Percentiles rank a stretch among this genome's conserved stretches.
These are phyloP conservation scores for Sclerotinia borealis DNA, from an alignment of 2,329 filamentous ascomycete species.

Conservation along the genomic window DNA sequence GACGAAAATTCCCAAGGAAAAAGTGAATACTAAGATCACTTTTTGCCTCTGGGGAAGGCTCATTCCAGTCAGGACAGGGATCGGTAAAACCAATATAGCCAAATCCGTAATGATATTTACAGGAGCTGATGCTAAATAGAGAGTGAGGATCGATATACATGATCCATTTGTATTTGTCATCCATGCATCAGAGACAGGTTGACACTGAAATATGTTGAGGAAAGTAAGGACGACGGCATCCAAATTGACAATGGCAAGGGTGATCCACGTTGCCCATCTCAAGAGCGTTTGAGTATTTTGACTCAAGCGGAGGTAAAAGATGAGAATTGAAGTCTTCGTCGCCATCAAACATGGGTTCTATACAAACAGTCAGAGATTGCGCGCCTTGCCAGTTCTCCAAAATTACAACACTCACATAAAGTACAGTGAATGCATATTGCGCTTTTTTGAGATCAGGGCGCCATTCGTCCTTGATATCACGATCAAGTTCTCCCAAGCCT, in stretches of 20 bases:
- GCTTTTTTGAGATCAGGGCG: slow-evolving; percentile 47
- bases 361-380: background rate
- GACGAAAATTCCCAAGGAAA: slow-evolving; percentile 81
- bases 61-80: slow-evolving; percentile 84
- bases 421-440: slow-evolving; percentile 59
- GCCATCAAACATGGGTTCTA: slow-evolving; percentile 86
- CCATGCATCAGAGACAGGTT: slow-evolving; percentile 67
- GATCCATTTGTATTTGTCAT: slow-evolving; percentile 27
- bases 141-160: slow-evolving; percentile 50
- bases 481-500: slow-evolving; percentile 64
- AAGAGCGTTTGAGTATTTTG: slow-evolving; percentile 71
- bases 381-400: background rate
- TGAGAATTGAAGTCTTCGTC: slow-evolving; percentile 84
- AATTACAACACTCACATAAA: slow-evolving; percentile 45
- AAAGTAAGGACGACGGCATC: slow-evolving; percentile 76
- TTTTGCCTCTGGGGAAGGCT: slow-evolving; percentile 80
- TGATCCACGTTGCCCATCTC: slow-evolving; percentile 74
- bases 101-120: slow-evolving; percentile 90
- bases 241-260: slow-evolving; percentile 69
- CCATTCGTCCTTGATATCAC: slow-evolving; percentile 48
- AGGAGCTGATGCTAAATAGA: slow-evolving; percentile 71
- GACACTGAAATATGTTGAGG: slow-evolving; percentile 82
- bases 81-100: slow-evolving; percentile 78
- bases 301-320: slow-evolving; percentile 82
- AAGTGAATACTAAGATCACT: slow-evolving; percentile 78